Evolutionary conservation across 495 filamentous ascomycete genomes (phyloP).

Genomic region (Podospora pseudoanserina): DNA sequence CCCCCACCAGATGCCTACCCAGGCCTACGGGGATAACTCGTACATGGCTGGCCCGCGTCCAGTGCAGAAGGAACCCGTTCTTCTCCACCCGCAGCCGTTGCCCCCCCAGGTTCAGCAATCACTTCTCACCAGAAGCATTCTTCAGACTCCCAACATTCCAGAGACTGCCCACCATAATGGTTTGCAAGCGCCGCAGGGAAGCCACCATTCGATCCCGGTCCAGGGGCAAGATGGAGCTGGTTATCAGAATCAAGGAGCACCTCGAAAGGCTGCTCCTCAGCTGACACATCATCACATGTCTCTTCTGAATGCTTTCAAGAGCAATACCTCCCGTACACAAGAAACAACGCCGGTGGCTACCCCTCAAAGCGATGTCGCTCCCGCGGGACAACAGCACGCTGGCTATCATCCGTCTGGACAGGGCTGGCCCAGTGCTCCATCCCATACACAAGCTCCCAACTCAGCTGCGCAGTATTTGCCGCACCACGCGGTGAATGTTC

Average conservation of each 20-base stretch:
- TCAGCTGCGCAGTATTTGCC: slow-evolving; percentile 26
- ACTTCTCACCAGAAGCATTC: slow-evolving; percentile 34
- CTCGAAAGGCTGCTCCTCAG: slow-evolving; percentile 47
- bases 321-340: slow-evolving; percentile 17
- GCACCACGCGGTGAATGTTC: slow-evolving; percentile 15
- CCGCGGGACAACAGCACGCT: slow-evolving; percentile 14
- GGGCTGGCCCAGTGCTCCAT: slow-evolving; percentile 15
- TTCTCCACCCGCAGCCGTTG: slow-evolving; percentile 53
- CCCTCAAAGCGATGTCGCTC: slow-evolving; percentile 15
- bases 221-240: slow-evolving; percentile 38
- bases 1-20: slow-evolving; percentile 19
- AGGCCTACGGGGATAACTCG: slow-evolving; percentile 29
- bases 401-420: slow-evolving; percentile 22
- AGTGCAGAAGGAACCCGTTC: slow-evolving; percentile 38
- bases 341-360: slow-evolving; percentile 16
- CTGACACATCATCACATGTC: slow-evolving; percentile 61
- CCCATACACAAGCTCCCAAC: slow-evolving; percentile 14
- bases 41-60: slow-evolving; percentile 25
- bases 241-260: slow-evolving; percentile 51
- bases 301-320: slow-evolving; percentile 63
- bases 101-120: slow-evolving; percentile 50
- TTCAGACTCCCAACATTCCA: slow-evolving; percentile 28
- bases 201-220: slow-evolving; percentile 5
- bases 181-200: slow-evolving; percentile 42
- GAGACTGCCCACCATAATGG: slow-evolving; percentile 36